Conservation (phyloP, 108 stramenopile species). For the Cyclostephanos invisitatus region DNA sequence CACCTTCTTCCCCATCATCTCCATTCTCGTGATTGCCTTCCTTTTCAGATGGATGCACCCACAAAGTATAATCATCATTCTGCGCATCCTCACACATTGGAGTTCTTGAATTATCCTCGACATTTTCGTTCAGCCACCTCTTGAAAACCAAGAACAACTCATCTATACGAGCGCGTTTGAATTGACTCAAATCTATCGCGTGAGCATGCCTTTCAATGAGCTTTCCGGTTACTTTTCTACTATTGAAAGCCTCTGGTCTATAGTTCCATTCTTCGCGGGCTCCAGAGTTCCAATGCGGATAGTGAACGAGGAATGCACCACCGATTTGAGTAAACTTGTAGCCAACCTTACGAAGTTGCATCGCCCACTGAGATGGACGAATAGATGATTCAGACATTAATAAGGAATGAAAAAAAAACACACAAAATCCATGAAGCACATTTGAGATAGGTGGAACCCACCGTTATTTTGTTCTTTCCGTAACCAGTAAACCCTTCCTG, state of each 20-base stretch:
- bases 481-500: conserved; percentile 78
- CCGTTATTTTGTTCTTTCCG: conserved; percentile 84
- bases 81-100: conserved; percentile 56
- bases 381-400: background rate
- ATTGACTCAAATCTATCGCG: conserved; percentile 44
- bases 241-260: conserved; percentile 40
- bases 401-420: background rate
- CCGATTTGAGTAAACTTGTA: conserved; percentile 68
- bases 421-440: background rate
- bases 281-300: conserved; percentile 76
- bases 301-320: conserved; percentile 75
- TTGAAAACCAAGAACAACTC: conserved; percentile 69
- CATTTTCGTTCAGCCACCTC: conserved; percentile 57
- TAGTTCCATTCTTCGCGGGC: conserved; percentile 74
- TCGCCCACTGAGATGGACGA: conserved; percentile 53
- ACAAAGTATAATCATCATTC: conserved; percentile 76
- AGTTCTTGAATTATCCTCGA: conserved; percentile 53
- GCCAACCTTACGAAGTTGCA: conserved; percentile 70
- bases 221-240: background rate
- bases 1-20: no score
- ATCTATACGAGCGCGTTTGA: conserved; percentile 77
- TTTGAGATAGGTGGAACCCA: background rate
- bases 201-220: conserved; percentile 10
- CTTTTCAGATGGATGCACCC: conserved; percentile 41
- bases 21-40: background rate